Base-by-base conservation (phyloP, 768 basidiomycete genomes). In the Russula earlei region DNA sequence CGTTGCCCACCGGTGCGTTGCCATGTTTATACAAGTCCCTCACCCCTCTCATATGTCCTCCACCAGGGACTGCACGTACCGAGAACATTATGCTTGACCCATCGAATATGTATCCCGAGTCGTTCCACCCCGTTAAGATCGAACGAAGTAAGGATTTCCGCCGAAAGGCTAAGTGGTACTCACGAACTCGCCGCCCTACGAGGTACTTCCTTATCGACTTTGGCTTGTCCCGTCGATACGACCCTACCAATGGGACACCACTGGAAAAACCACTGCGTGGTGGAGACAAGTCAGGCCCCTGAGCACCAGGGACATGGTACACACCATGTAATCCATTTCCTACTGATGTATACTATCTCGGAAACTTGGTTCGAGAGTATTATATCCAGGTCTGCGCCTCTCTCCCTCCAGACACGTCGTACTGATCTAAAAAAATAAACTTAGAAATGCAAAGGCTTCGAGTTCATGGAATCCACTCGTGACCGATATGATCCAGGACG, bases 401-500 rank as follows among this genome's bases (percentile, higher is more conserved):
- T 6, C 31, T 6, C 11, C 31, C 11, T 7, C 11, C 7, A 33
- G 31, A n/a, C n/a, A n/a, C n/a, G n/a, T n/a, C n/a, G n/a, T n/a
- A n/a, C n/a, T n/a, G n/a, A n/a, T n/a, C n/a, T n/a, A n/a, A n/a
- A n/a, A n/a, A n/a, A n/a, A n/a, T n/a, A n/a, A n/a, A n/a, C n/a
- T 14, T 8, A 56, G 55, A 41, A 37, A 29, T 37, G 5, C 15
- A 6, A 56, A 14, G 55, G 49, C 0, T 50, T 56, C 8, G 51
- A 47, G 17, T 58, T 58, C 45, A 36, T 58, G 15, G 43, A 38
- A n/a, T n/a, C 20, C 33, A 50, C 49, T 64, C n/a, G 58, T 64
- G 22, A 46, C 44, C 0, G 69, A 72, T 20, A 74, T 75, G 73
- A 62, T 67, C 4, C 67, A 73, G 52, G 58, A 63, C 0, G 67